A percentile compares a stretch with the other conserved stretches of the same genome.
These are phyloP conservation scores for Poa pratensis DNA, from an alignment of 176 grass and related monocot genomes.

Conservation along the genomic window DNA sequence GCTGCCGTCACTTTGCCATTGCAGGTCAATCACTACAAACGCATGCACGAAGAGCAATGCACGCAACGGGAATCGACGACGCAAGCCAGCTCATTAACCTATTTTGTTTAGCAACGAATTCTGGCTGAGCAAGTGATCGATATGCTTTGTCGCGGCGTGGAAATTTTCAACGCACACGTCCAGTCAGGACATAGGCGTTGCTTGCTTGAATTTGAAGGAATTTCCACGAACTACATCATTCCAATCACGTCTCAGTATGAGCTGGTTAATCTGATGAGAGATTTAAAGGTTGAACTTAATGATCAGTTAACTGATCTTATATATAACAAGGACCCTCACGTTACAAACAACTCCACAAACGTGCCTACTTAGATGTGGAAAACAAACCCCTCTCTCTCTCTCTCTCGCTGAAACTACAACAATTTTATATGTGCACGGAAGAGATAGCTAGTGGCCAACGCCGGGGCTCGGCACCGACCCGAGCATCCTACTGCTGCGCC, in stretches of 20 bases:
- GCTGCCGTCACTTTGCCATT: conserved; percentile 5
- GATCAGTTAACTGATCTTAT: background rate
- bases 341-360: conserved; percentile 2
- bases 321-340: background rate
- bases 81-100: background rate
- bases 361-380: background rate
- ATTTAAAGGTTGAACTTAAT: background rate
- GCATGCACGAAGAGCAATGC: conserved; percentile 9
- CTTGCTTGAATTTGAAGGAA: background rate
- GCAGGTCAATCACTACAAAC: background rate
- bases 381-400: background rate
- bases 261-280: background rate
- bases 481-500: conserved; percentile 38
- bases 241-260: background rate
- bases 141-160: background rate
- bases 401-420: background rate
- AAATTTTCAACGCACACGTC: background rate
- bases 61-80: background rate
- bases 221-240: background rate
- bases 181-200: background rate
- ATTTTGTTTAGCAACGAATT: background rate
- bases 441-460: conserved; percentile 52
- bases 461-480: conserved; percentile 69
- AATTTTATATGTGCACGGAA: background rate
- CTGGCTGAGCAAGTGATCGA: conserved; percentile 4